phyloP scores from a whole-genome alignment of 768 basidiomycete genomes.

The Pleurotus platypus region DNA sequence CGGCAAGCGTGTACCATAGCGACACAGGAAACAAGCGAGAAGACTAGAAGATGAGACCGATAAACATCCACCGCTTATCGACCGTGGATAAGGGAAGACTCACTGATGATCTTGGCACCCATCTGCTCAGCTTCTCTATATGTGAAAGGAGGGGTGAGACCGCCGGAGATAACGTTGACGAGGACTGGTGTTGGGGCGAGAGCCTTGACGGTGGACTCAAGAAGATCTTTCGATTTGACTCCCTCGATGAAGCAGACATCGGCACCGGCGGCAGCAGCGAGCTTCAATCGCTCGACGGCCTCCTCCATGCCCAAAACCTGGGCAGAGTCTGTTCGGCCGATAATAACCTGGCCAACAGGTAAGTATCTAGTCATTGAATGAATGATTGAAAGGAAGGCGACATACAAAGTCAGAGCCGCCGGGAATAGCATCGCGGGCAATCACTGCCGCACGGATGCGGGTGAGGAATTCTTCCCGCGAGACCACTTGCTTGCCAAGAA shows the following conservation, averaged over 20 bases:
- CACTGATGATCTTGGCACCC: slow-evolving; percentile 42
- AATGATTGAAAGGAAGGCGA: slow-evolving; percentile 34
- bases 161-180: slow-evolving; percentile 48
- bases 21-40: slow-evolving; percentile 45
- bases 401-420: slow-evolving; percentile 14
- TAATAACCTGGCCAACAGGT: slow-evolving; percentile 33
- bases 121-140: slow-evolving; percentile 38
- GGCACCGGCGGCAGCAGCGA: slow-evolving; percentile 38
- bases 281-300: slow-evolving; percentile 41
- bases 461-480: slow-evolving; percentile 45
- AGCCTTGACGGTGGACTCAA: slow-evolving; percentile 33
- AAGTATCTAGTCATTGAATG: neutral
- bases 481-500: slow-evolving; percentile 51
- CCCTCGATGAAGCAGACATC: slow-evolving; percentile 55
- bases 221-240: slow-evolving; percentile 40
- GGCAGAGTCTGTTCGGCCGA: slow-evolving; percentile 49
- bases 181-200: slow-evolving; percentile 43
- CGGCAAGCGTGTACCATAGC: slow-evolving; percentile 46
- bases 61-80: neutral
- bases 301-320: slow-evolving; percentile 50
- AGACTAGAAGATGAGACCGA: slow-evolving; percentile 28
- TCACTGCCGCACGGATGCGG: slow-evolving; percentile 49
- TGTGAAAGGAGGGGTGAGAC: slow-evolving; percentile 48
- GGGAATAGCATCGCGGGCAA: slow-evolving; percentile 42
- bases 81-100: slow-evolving; percentile 3